Evolutionary conservation across 345 rosid genomes (phyloP), one percentile per base, ranked within the genome.

Genomic region (Euphorbia peplus): DNA sequence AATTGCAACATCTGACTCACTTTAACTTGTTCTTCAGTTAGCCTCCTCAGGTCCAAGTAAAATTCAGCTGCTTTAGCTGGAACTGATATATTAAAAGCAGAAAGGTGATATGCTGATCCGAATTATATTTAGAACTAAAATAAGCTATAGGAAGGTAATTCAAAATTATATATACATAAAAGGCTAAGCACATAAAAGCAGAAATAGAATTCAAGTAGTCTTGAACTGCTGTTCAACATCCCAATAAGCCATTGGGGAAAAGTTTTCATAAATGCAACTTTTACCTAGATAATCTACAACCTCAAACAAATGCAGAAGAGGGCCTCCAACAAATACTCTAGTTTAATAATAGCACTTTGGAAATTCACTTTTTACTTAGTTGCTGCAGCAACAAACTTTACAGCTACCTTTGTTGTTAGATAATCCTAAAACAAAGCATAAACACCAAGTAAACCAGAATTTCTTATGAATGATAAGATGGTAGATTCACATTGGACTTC

Each of bases 21-120:
- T 76, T 73, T 81, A 66, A 95, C 90, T 0, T 90, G 93, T 51
- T 92, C 98, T 84, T 92, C 98, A 60, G 84, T 76, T 21, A 47
- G 8, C 74, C 83, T 88, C 83, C 99, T 86, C 22, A 88, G 63
- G 78, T 95, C 98, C 88, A 95, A 72, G 83, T 95, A 95, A 74
- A 80, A 81, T 56, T 95, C 97, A 69, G 86, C 80, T 35, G 90
- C 88, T 88, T 82, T 83, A 28, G 86, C 88, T 63, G 97, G 86
- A 67, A 86, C 99, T 95, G 87, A 71, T 72, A 81, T 14, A 67
- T 53, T 67, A 69, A 4, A 58, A 29, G 44, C 50, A 73, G 50
- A 29, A 64, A 67, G 73, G 70, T 10, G 19, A 25, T n/a, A 30
- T 11, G 54, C 28, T 13, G 42, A 5, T 24, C 14, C 32, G 12